phyloP scores from a whole-genome alignment of 1,139 yeast genomes.

The Sporopachydermia cereana region DNA sequence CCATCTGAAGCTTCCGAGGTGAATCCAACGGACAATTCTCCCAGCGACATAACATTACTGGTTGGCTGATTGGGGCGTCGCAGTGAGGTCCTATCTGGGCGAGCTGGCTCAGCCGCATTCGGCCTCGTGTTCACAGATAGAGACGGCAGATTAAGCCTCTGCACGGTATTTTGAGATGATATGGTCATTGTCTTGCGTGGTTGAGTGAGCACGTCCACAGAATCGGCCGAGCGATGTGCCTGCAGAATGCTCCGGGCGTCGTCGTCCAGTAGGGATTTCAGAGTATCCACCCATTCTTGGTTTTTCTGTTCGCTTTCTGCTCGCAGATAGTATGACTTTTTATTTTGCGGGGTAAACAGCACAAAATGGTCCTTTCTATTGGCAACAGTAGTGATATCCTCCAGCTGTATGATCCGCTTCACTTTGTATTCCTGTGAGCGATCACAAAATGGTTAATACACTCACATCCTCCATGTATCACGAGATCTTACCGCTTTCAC shows the following conservation, averaged over 20 bases:
- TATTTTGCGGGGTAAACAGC: slow-evolving; percentile 25
- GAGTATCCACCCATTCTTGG: slow-evolving; percentile 30
- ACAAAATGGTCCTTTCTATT: slow-evolving; percentile 31
- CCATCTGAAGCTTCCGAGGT: slow-evolving; percentile 22
- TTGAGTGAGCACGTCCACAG: slow-evolving; percentile 15
- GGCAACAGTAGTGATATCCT: slow-evolving; percentile 28
- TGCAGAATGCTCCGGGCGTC: slow-evolving; percentile 15
- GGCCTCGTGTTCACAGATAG: background rate
- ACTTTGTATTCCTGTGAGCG: slow-evolving; percentile 37
- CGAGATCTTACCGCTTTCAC: too few species aligned
- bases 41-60: background rate
- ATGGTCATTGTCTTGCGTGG: slow-evolving; percentile 7
- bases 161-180: background rate
- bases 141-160: slow-evolving; percentile 1
- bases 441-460: background rate
- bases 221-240: background rate
- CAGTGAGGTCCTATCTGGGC: too few species aligned
- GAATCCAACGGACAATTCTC: slow-evolving; percentile 10
- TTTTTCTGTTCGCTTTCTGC: slow-evolving; percentile 28
- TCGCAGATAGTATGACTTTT: slow-evolving; percentile 32
- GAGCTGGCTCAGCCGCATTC: background rate
- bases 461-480: background rate
- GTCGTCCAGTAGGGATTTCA: slow-evolving; percentile 23
- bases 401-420: slow-evolving; percentile 31
- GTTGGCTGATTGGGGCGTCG: too few species aligned